Percentiles rank a stretch among this genome's conserved stretches.
phyloP scores from a whole-genome alignment of 2,329 filamentous ascomycete genomes.

The Neodidymelliopsis sp. region DNA sequence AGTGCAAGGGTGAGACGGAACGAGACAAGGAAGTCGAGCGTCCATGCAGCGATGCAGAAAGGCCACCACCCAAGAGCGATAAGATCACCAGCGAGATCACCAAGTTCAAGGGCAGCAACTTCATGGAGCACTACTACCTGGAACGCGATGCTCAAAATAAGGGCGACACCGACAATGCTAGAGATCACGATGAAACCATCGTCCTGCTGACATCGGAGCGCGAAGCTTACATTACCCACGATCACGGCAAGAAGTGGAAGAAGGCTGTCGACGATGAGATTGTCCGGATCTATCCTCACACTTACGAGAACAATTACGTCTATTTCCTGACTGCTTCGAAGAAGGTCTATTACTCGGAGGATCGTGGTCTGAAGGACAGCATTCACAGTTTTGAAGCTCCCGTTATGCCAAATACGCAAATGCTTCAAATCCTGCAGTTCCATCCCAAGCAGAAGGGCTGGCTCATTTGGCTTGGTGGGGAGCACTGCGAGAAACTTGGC shows the following conservation, averaged over 20 bases:
- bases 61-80: constrained; percentile 67
- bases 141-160: constrained; percentile 71
- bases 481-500: constrained; percentile 68
- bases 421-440: constrained; percentile 71
- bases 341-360: constrained; percentile 79
- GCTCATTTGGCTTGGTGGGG: constrained; percentile 85
- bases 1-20: constrained; percentile 54
- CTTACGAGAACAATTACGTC: constrained; percentile 81
- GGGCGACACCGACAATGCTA: constrained; percentile 76
- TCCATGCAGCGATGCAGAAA: constrained; percentile 70
- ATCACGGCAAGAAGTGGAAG: constrained; percentile 90
- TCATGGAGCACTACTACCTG: constrained; percentile 73
- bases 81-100: constrained; percentile 69
- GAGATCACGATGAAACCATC: constrained; percentile 74
- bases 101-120: constrained; percentile 67
- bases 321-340: constrained; percentile 80
- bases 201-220: constrained; percentile 66
- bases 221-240: constrained; percentile 75
- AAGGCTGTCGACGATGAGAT: constrained; percentile 76
- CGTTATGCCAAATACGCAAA: constrained; percentile 61
- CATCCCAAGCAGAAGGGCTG: constrained; percentile 82
- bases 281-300: constrained; percentile 75
- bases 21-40: constrained; percentile 67
- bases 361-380: constrained; percentile 69
- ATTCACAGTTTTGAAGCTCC: constrained; percentile 79